These are phyloP conservation scores for Hagleromyces aurorensis DNA, from an alignment of 805 yeast genomes.

Conservation along the genomic window DNA sequence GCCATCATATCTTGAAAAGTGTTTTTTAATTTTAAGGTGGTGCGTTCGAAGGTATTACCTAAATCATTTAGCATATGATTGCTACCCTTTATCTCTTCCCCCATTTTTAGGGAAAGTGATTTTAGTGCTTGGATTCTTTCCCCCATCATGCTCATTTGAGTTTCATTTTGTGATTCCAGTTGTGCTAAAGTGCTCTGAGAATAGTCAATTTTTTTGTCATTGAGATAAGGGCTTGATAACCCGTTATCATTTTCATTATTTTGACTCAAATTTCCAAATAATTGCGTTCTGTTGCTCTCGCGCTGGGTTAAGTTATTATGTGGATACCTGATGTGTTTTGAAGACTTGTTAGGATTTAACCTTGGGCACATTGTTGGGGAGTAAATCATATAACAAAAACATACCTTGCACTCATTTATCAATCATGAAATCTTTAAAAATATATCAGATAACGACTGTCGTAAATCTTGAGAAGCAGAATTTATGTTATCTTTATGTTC, in stretches of 20 bases:
- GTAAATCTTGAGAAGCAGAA: no score
- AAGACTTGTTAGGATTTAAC: no score
- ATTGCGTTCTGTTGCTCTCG: constrained; percentile 26
- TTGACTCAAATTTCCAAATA: constrained; percentile 18
- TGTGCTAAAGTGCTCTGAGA: constrained; percentile 48
- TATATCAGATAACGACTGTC: no score
- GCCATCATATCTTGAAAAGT: constrained; percentile 51
- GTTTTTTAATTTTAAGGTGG: constrained; percentile 40
- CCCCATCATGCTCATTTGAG: constrained; percentile 46
- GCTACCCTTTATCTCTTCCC: constrained; percentile 54
- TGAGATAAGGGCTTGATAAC: constrained; percentile 36
- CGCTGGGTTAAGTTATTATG: constrained; percentile 21
- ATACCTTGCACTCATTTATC: no score
- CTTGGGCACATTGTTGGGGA: no score
- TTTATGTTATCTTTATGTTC: no score
- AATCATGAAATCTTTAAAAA: no score
- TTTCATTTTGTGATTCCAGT: constrained; percentile 60
- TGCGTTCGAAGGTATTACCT: constrained; percentile 39
- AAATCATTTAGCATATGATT: constrained; percentile 38
- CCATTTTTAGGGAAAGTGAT: constrained; percentile 49
- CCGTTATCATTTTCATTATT: constrained; percentile 2
- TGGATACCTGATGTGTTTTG: no score
- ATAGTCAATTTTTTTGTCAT: constrained; percentile 32
- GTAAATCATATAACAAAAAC: no score
- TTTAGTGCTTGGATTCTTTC: constrained; percentile 49